Conservation (phyloP, 176 grass and related monocot species). For the Lolium multiflorum region DNA sequence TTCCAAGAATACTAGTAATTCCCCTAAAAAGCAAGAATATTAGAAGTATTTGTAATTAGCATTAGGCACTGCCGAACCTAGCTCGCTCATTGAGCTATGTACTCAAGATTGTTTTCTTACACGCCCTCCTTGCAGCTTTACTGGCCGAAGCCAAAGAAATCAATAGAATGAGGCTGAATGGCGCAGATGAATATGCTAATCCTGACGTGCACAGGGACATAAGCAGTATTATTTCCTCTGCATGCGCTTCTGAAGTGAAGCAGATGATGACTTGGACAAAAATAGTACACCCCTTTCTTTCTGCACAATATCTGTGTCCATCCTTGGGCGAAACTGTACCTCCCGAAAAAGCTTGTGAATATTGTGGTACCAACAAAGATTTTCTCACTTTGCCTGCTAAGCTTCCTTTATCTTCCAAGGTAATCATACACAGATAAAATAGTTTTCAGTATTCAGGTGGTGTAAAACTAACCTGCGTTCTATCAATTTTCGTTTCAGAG, state of each 20-base stretch:
- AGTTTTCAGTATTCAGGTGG: neutral
- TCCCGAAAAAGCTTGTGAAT: conserved; percentile 38
- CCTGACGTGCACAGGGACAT: conserved; percentile 42
- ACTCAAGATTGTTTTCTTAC: neutral
- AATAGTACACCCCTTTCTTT: conserved; percentile 38
- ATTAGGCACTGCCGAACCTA: neutral
- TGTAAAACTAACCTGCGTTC: conserved; percentile 16
- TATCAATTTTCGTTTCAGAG: conserved; percentile 41
- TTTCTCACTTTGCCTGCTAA: conserved; percentile 14
- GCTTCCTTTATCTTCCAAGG: conserved; percentile 32
- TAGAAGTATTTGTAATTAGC: neutral
- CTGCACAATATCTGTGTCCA: neutral
- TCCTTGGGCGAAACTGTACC: conserved; percentile 1
- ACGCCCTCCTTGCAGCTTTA: conserved; percentile 37
- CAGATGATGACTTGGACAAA: conserved; percentile 39
- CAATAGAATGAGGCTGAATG: neutral
- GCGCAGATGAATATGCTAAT: conserved; percentile 17
- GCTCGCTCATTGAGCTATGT: neutral
- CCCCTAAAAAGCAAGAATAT: no score
- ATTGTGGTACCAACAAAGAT: conserved; percentile 31
- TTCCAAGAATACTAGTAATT: neutral
- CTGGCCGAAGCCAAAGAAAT: conserved; percentile 53
- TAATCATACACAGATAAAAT: conserved; percentile 13
- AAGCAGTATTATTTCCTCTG: conserved; percentile 38
- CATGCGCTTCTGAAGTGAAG: conserved; percentile 41